phyloP scores from a whole-genome alignment of 1,139 yeast genomes.

The Kazachstania sp. region DNA sequence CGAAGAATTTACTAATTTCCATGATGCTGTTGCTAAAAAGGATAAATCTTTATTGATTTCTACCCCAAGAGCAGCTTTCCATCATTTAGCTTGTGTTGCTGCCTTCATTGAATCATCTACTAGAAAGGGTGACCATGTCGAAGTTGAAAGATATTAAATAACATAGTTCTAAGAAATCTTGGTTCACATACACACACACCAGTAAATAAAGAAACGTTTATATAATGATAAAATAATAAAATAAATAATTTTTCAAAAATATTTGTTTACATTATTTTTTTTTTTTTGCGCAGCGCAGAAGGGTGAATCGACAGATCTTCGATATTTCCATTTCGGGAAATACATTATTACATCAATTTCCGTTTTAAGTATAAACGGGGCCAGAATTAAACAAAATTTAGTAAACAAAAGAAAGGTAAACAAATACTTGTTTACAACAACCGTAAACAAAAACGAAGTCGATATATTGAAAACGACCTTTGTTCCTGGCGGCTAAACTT shows the following conservation, averaged over 20 bases:
- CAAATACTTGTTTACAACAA: too few species aligned
- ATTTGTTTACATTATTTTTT: too few species aligned
- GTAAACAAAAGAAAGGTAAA: too few species aligned
- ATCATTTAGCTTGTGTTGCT: constrained; percentile 80
- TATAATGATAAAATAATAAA: neutral
- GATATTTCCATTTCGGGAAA: neutral
- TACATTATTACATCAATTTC: neutral
- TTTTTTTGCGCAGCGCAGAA: too few species aligned
- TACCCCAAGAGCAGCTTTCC: constrained; percentile 72
- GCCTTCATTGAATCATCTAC: constrained; percentile 71
- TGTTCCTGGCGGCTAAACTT: constrained; percentile 1
- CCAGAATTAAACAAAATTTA: neutral
- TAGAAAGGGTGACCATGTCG: constrained; percentile 49
- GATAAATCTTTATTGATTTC: constrained; percentile 53
- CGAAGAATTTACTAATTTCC: constrained; percentile 66
- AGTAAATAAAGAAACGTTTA: neutral
- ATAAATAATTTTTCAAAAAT: too few species aligned
- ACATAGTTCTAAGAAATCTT: neutral
- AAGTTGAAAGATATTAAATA: constrained; percentile 33
- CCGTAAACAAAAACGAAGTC: too few species aligned
- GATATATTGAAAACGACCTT: too few species aligned
- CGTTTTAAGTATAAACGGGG: too few species aligned
- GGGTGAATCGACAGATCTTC: too few species aligned
- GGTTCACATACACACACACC: too few species aligned
- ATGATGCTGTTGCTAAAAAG: constrained; percentile 54